Percentiles rank a stretch among this genome's conserved stretches.
Evolutionary conservation across 1,284 basidiomycete species (phyloP).

Genomic region (Spongispora temasekensis): DNA sequence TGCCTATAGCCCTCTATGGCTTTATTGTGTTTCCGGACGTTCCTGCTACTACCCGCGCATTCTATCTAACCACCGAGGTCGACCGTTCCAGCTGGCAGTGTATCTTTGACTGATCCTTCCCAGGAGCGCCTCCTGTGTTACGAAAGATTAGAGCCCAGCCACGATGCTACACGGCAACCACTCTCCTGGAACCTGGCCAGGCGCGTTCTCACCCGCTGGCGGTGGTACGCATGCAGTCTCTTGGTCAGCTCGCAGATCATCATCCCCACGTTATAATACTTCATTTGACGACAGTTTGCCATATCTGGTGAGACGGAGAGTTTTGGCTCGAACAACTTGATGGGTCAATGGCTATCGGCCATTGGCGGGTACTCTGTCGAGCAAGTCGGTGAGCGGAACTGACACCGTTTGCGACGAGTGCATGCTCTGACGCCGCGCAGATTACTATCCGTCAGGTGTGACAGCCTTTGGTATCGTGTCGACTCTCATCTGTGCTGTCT

Average conservation of each 20-base stretch:
- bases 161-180: conserved; percentile 41
- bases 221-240: conserved; percentile 69
- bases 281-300: conserved; percentile 45
- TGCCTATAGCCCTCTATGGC: conserved; percentile 73
- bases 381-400: conserved; percentile 49
- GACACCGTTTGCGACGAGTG: background rate
- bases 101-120: background rate
- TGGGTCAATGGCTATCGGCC: conserved; percentile 74
- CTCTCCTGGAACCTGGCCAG: conserved; percentile 52
- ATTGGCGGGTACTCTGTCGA: conserved; percentile 62
- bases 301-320: conserved; percentile 70
- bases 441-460: conserved; percentile 66
- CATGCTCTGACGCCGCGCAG: conserved; percentile 31
- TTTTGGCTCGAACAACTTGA: conserved; percentile 72
- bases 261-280: background rate
- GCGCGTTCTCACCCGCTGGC: conserved; percentile 62
- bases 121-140: conserved; percentile 59
- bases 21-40: conserved; percentile 74
- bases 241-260: conserved; percentile 42
- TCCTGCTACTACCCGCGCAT: conserved; percentile 63
- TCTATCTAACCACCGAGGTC: conserved; percentile 64
- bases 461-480: conserved; percentile 66
- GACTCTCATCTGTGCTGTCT: conserved; percentile 60
- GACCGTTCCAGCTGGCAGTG: background rate
- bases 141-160: conserved; percentile 43